These are phyloP conservation scores for Saturnispora hagleri DNA, from an alignment of 805 yeast genomes.

Conservation along the genomic window DNA sequence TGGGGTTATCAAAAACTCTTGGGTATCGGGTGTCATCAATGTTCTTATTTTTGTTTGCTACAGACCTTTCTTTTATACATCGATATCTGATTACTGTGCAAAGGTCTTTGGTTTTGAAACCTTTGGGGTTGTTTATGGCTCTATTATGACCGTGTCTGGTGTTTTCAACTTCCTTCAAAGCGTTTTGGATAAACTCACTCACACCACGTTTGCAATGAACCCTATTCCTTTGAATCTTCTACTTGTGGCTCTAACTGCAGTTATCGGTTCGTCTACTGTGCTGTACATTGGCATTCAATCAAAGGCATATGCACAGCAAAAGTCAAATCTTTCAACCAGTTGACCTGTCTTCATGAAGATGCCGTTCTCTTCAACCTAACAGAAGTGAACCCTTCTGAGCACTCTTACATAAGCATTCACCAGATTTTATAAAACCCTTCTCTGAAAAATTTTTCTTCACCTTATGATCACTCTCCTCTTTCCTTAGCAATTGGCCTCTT, in stretches of 20 bases:
- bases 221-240: conserved; percentile 41
- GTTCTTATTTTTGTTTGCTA: conserved; percentile 41
- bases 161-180: conserved; percentile 40
- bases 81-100: conserved; percentile 49
- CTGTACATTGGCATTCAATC: conserved; percentile 30
- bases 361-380: not conserved
- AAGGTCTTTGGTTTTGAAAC: conserved; percentile 57
- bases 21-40: conserved; percentile 34
- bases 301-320: conserved; percentile 12
- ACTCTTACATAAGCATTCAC: not conserved
- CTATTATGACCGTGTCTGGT: conserved; percentile 46
- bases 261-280: conserved; percentile 37
- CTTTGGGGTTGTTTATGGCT: conserved; percentile 51
- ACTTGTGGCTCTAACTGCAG: conserved; percentile 31
- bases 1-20: conserved; percentile 35
- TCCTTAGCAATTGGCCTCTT: conserved; percentile 29
- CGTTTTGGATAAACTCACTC: conserved; percentile 39
- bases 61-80: conserved; percentile 52
- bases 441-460: not conserved
- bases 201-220: conserved; percentile 43
- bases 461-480: not conserved
- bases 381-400: not conserved
- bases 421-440: not conserved
- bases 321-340: not conserved
- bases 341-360: not conserved